These are phyloP conservation scores for Scutellaria minor DNA, from an alignment of 257 asterid species.

Conservation along the genomic window DNA sequence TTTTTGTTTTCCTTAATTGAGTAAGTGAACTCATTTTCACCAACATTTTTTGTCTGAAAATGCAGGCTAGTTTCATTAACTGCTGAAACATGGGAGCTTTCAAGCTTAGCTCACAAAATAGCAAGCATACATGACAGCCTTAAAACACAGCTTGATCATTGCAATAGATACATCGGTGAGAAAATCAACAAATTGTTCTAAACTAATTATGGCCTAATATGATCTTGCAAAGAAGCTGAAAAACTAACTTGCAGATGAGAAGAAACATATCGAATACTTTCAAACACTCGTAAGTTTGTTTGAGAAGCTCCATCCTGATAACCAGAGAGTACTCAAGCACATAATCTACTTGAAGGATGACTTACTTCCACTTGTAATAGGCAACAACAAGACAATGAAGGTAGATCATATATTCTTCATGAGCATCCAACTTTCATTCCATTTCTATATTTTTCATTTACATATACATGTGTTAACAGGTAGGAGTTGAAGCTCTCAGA, in stretches of 20 bases:
- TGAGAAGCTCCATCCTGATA: constrained; percentile 65
- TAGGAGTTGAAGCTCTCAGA: constrained; percentile 54
- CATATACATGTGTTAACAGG: constrained; percentile 36
- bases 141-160: constrained; percentile 51
- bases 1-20: too few species aligned
- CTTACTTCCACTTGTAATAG: constrained; percentile 57
- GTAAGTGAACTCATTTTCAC: background rate
- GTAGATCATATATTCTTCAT: constrained; percentile 33
- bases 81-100: constrained; percentile 76
- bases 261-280: constrained; percentile 60
- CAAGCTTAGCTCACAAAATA: constrained; percentile 63
- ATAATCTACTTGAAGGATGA: constrained; percentile 62
- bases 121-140: constrained; percentile 60
- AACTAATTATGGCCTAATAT: background rate
- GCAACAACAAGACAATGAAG: constrained; percentile 48
- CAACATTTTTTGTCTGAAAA: background rate
- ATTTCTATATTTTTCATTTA: background rate
- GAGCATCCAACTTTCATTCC: background rate
- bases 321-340: constrained; percentile 62
- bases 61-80: constrained; percentile 56
- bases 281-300: constrained; percentile 58
- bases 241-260: constrained; percentile 52
- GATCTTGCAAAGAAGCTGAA: constrained; percentile 1
- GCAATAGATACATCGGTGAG: constrained; percentile 64
- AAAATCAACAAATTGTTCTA: background rate